These are phyloP conservation scores for Strombidium stylifer DNA, from an alignment of 73 alveolate species.

Conservation along the genomic window DNA sequence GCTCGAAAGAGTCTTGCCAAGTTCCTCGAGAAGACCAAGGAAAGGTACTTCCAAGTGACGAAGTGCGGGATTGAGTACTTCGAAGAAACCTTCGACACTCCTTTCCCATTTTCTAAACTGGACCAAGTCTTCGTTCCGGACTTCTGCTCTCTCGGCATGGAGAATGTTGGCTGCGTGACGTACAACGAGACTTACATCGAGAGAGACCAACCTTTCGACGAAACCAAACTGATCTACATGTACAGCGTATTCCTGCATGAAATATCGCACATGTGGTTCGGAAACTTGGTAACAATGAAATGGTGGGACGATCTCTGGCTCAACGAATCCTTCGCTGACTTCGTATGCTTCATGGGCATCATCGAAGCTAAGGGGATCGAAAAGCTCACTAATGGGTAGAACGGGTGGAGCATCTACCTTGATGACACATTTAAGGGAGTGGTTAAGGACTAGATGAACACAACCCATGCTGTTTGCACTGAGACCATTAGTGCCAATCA, in stretches of 20 bases:
- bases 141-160: slow-evolving; percentile 90
- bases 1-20: slow-evolving; percentile 70
- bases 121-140: slow-evolving; percentile 89
- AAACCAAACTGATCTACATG: slow-evolving; percentile 32
- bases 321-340: slow-evolving; percentile 73
- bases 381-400: slow-evolving; percentile 30
- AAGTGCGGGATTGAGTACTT: slow-evolving; percentile 74
- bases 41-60: slow-evolving; percentile 62
- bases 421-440: slow-evolving; percentile 78
- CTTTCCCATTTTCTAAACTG: slow-evolving; percentile 77
- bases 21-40: slow-evolving; percentile 56
- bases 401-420: slow-evolving; percentile 55
- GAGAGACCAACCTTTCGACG: slow-evolving; percentile 42
- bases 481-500: too few relatives aligned
- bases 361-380: slow-evolving; percentile 28
- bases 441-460: slow-evolving; percentile 63
- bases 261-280: slow-evolving; percentile 69
- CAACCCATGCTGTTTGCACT: slow-evolving; percentile 68
- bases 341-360: slow-evolving; percentile 25
- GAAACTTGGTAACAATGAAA: slow-evolving; percentile 77
- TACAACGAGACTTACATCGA: slow-evolving; percentile 47
- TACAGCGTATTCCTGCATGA: slow-evolving; percentile 77
- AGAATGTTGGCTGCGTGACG: slow-evolving; percentile 79
- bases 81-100: slow-evolving; percentile 81
- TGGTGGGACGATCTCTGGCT: slow-evolving; percentile 89